Evolutionary conservation across 805 yeast genomes (phyloP).

Genomic region (Cyberlindnera veronae): DNA sequence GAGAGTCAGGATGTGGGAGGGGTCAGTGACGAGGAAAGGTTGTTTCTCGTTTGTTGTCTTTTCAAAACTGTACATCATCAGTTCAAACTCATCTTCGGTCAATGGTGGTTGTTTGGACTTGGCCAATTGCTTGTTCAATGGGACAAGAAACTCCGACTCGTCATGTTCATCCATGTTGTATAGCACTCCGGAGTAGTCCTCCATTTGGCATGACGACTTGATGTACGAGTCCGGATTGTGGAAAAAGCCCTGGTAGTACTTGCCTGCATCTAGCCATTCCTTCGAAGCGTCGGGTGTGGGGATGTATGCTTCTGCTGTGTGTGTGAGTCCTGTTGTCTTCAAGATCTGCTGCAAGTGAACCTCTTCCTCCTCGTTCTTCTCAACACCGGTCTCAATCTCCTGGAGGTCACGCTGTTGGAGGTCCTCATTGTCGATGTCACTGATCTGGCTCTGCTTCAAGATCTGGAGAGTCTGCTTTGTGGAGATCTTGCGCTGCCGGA

Average conservation of each 20-base stretch:
- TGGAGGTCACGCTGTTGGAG: conserved; percentile 78
- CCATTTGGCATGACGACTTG: conserved; percentile 91
- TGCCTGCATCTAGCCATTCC: conserved; percentile 71
- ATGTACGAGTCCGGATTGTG: conserved; percentile 75
- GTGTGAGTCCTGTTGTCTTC: conserved; percentile 68
- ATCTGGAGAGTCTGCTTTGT: conserved; percentile 84
- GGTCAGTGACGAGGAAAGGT: conserved; percentile 86
- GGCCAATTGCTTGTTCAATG: conserved; percentile 34
- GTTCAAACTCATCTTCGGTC: conserved; percentile 83
- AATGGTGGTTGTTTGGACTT: conserved; percentile 34
- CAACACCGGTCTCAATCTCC: conserved; percentile 95
- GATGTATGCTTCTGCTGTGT: conserved; percentile 45
- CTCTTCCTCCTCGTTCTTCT: conserved; percentile 95
- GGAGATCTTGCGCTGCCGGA: conserved; percentile 91
- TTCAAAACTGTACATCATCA: conserved; percentile 71
- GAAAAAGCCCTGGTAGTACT: conserved; percentile 68
- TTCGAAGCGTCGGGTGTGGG: conserved; percentile 96
- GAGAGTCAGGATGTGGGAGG: conserved; percentile 65
- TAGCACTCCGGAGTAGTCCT: conserved; percentile 82
- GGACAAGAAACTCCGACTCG: conserved; percentile 58
- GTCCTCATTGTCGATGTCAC: conserved; percentile 72
- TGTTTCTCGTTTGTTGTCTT: conserved; percentile 72
- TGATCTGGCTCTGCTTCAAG: conserved; percentile 72
- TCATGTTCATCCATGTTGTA: conserved; percentile 91
- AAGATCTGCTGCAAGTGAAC: conserved; percentile 92